Evolutionary conservation across 2,329 filamentous ascomycete genomes (phyloP), one percentile per base, ranked within the genome.

Genomic region (Aspergillus pseudoviridinutans): DNA sequence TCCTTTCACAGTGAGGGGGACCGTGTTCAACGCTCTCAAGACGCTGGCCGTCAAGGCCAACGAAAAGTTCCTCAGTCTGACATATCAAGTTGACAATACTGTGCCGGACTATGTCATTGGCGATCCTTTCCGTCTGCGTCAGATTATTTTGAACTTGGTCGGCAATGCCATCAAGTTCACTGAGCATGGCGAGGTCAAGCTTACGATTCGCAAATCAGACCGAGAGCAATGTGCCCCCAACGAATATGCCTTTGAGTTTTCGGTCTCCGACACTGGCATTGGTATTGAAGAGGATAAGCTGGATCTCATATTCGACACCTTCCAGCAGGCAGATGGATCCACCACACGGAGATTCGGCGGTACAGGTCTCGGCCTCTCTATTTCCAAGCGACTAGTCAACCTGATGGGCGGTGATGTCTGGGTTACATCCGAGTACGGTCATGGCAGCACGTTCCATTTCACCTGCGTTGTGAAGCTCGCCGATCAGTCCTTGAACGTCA

Each of bases 101-200:
- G 91, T 97, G 46, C 93, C 93, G 3, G 93, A 97, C 73, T 92
- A 96, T 72, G 92, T 97, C 44, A 88, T 97, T 61, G 94, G 94
- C 60, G 94, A 99, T 73, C 95, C 92, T 1, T 97, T 97, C 88
- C 89, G 94, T 75, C 80, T 97, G 56, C 87, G 93, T 61, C 94
- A 99, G 76, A 96, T 99, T 67, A 97, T 97, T 61, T 84, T 97
- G 57, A 99, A 99, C 76, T 80, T 99, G 56, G 93, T 97, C 54
- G 94, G 94, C 70, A 99, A 99, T 69, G 93, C 94, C 55, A 97
- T 99, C 81, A 99, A 99, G 73, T 99, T 99, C 74, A 97, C 94
- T 3, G 93, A 97, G 75, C 89, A 95, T 68, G 94, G 94, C 60
- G 92, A 96, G 74, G 94, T 99, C 67, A 95, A 92, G 74, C 85